Evolutionary conservation across 257 asterid species (phyloP), one percentile per base, ranked within the genome.

Genomic region (Misopates orontium): DNA sequence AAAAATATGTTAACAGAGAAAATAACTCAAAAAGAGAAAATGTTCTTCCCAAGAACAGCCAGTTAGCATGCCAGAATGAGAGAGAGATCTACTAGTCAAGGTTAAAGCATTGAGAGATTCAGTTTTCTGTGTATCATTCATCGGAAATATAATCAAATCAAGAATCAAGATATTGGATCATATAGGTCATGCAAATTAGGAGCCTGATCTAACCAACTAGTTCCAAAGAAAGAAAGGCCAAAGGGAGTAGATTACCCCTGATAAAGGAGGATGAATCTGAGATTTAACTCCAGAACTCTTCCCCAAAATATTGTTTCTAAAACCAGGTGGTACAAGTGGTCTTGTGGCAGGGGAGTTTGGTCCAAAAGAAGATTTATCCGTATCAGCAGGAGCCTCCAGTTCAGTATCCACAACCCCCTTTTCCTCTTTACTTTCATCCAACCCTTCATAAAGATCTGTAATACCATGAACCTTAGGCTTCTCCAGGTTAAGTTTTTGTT

Each of bases 241-340:
- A 54, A 24, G 42, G 8, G 1, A 36, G 42, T 36, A 36, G 8
- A 36, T 3, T 36, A 36, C 42, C 87, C 82, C 92, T 63, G 82
- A 59, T 64, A 65, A 67, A 64, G 76, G 73, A 75, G 86, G 75
- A 59, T 62, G 84, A 25, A 72, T 69, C 68, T 58, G 67, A 63
- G 87, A 76, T 74, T 82, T 89, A 71, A 77, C 50, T 64, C 80
- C 88, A 77, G 82, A 74, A 79, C 70, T 76, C 85, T 87, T 94
- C 53, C 86, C 97, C 62, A 54, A 68, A 40, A 76, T 67, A 61
- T 76, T 74, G 84, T 45, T 73, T 64, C 68, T 82, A 71, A 92
- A 92, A 51, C 98, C 98, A 10, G 98, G 98, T 14, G 98, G 98
- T 56, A 87, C 76, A 64, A 87, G 98, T 17, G 94, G 96, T 64